These are phyloP conservation scores for Vitis rupestris DNA, from an alignment of 164 flowering plant species.

Conservation along the genomic window DNA sequence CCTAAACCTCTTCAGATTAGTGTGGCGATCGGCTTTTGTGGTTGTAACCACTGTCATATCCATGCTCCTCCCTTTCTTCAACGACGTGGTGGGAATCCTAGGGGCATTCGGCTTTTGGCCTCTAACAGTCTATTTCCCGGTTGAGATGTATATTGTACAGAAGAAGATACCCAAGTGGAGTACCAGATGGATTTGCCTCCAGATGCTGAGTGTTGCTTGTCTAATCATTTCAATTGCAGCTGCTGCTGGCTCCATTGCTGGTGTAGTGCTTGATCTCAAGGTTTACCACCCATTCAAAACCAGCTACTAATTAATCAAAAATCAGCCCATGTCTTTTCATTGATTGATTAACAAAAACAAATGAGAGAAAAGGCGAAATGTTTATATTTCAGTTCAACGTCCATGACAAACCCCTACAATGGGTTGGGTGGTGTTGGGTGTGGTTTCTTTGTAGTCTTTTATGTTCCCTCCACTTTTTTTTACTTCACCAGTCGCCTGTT, in stretches of 20 bases:
- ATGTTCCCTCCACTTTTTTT: too few relatives aligned
- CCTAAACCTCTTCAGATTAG: constrained; percentile 47
- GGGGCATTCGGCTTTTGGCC: constrained; percentile 78
- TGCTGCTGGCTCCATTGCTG: constrained; percentile 55
- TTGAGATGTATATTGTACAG: constrained; percentile 63
- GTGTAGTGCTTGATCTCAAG: constrained; percentile 48
- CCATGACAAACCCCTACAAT: too few relatives aligned
- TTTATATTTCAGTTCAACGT: too few relatives aligned
- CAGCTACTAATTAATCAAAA: constrained; percentile 19
- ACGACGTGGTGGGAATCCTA: constrained; percentile 54
- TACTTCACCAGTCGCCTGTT: too few relatives aligned
- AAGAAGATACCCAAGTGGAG: constrained; percentile 63
- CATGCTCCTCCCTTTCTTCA: constrained; percentile 70
- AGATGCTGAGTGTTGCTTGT: constrained; percentile 51
- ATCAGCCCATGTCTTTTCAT: neutral
- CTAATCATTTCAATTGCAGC: constrained; percentile 48
- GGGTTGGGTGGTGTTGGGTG: neutral
- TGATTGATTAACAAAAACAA: neutral
- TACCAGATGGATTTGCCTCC: constrained; percentile 53
- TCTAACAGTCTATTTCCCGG: constrained; percentile 60
- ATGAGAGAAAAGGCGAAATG: too few relatives aligned
- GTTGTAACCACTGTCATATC: constrained; percentile 50
- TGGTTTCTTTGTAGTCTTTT: neutral
- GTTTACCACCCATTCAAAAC: constrained; percentile 45
- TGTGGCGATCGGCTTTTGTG: constrained; percentile 54